Conservation (phyloP, 495 filamentous ascomycete genomes). For the Extremus antarcticus region DNA sequence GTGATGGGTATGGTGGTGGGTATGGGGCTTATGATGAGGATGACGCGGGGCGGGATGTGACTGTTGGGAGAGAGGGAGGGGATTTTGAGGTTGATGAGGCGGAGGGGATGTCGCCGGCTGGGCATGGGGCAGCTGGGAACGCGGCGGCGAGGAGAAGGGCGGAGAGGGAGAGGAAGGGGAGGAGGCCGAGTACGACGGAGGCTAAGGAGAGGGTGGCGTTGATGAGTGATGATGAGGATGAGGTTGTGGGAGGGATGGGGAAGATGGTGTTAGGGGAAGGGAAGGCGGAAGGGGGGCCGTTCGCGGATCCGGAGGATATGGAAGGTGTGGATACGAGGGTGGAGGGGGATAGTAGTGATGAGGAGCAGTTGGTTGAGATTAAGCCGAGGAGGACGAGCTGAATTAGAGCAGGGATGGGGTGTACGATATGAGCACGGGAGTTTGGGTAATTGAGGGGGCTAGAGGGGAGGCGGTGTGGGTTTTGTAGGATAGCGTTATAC, state of each 20-base stretch:
- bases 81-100: constrained; percentile 4
- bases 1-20: background rate
- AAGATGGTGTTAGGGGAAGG: background rate
- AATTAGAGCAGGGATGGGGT: background rate
- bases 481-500: background rate
- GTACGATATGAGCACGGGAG: too few relatives aligned
- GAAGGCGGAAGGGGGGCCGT: constrained; percentile 10
- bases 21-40: constrained; percentile 10
- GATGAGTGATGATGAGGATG: constrained; percentile 15
- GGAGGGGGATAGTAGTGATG: constrained; percentile 5
- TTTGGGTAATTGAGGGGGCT: too few relatives aligned
- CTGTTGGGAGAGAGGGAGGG: background rate
- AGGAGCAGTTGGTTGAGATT: constrained; percentile 18
- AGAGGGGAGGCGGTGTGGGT: background rate
- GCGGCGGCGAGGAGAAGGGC: background rate
- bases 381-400: constrained; percentile 11
- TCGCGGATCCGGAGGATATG: constrained; percentile 13
- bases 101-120: background rate
- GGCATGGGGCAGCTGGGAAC: background rate
- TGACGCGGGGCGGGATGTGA: constrained; percentile 7
- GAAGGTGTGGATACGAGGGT: background rate
- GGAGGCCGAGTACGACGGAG: constrained; percentile 19
- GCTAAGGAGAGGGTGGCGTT: constrained; percentile 17
- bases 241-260: constrained; percentile 9
- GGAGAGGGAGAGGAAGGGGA: background rate